Percentiles rank a stretch among this genome's conserved stretches.
phyloP scores from a whole-genome alignment of 768 basidiomycete species.

The Tylopilus felleus region DNA sequence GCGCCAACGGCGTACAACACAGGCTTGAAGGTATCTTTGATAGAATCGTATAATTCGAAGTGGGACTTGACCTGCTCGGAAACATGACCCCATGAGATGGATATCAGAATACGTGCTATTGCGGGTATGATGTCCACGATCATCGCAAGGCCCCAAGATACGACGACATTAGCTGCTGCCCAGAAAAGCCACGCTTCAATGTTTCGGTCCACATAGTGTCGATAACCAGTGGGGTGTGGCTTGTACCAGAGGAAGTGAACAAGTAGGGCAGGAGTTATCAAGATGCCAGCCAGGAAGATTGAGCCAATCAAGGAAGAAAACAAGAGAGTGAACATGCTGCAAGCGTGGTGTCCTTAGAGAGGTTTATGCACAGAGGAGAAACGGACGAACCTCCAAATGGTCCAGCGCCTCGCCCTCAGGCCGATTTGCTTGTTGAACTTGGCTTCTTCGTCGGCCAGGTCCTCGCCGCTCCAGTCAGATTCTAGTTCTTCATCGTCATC shows the following conservation, averaged over 20 bases:
- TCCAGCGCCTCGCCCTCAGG: conserved; percentile 45
- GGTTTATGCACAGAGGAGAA: not conserved
- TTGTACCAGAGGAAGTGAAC: conserved; percentile 72
- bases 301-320: conserved; percentile 77
- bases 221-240: conserved; percentile 50
- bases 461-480: conserved; percentile 79
- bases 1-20: conserved; percentile 66
- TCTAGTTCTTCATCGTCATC: conserved; percentile 52
- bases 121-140: conserved; percentile 66
- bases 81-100: conserved; percentile 70
- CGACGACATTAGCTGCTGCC: conserved; percentile 71
- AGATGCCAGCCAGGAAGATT: conserved; percentile 55
- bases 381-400: conserved; percentile 48
- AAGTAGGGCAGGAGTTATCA: conserved; percentile 60
- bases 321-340: conserved; percentile 57
- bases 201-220: conserved; percentile 61
- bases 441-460: conserved; percentile 66
- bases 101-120: conserved; percentile 48
- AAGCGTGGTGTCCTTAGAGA: not conserved
- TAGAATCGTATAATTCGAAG: conserved; percentile 65
- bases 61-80: conserved; percentile 64
- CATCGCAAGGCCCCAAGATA: conserved; percentile 78
- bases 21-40: conserved; percentile 69
- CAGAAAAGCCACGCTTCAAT: conserved; percentile 79
- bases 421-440: conserved; percentile 65